Conservation (phyloP, 169 alveolate species). For the Plasmodium coatneyi region DNA sequence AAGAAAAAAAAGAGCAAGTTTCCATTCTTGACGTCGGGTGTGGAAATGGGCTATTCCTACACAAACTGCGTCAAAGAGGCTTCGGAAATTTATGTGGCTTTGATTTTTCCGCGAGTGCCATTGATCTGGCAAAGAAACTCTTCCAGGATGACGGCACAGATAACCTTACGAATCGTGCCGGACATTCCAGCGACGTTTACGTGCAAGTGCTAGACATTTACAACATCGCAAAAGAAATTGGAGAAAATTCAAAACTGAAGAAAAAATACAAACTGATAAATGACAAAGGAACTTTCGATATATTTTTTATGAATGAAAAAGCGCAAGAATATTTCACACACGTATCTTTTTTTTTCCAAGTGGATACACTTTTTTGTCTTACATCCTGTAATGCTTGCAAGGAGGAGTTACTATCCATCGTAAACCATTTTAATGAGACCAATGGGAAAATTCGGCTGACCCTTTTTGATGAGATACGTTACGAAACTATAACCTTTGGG, state of each 20-base stretch:
- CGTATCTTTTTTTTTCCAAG: constrained; percentile 70
- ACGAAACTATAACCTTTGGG: constrained; percentile 60
- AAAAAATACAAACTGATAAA: constrained; percentile 72
- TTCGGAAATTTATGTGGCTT: constrained; percentile 77
- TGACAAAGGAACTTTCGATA: constrained; percentile 83
- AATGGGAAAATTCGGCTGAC: background rate
- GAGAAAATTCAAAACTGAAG: constrained; percentile 3
- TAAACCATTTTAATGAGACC: constrained; percentile 22
- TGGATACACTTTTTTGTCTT: constrained; percentile 68
- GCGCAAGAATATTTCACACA: constrained; percentile 50
- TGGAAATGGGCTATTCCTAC: constrained; percentile 80
- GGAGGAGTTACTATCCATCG: constrained; percentile 75
- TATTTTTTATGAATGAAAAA: constrained; percentile 80
- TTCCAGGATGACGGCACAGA: constrained; percentile 16
- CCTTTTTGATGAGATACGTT: constrained; percentile 40
- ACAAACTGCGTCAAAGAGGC: constrained; percentile 61
- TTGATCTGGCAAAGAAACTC: constrained; percentile 75
- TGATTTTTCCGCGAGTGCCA: constrained; percentile 80
- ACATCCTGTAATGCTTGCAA: constrained; percentile 81
- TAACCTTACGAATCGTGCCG: background rate
- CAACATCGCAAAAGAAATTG: constrained; percentile 18
- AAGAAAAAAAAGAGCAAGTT: constrained; percentile 24
- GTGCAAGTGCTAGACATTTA: constrained; percentile 74
- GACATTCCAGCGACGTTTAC: constrained; percentile 19
- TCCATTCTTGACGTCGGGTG: constrained; percentile 81